These are phyloP conservation scores for Cicer yamashitae DNA, from an alignment of 306 rosid genomes.

Conservation along the genomic window DNA sequence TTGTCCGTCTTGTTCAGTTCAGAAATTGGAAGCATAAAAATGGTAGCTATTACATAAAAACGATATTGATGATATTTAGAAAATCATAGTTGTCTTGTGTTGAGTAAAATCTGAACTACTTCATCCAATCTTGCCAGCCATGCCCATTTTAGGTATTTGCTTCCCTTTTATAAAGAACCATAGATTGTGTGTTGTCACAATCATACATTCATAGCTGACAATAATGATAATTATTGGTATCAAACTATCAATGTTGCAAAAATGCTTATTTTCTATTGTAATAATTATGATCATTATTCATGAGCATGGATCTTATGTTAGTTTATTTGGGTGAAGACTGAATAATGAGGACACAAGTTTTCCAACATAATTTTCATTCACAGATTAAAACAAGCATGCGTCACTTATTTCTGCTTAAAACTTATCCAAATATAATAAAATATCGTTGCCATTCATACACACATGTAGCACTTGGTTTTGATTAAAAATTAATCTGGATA, in stretches of 20 bases:
- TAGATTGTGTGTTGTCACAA: background rate
- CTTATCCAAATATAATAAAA: background rate
- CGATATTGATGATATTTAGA: background rate
- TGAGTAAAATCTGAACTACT: slow-evolving; percentile 18
- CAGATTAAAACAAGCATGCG: background rate
- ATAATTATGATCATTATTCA: background rate
- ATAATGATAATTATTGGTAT: background rate
- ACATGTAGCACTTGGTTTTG: slow-evolving; percentile 10
- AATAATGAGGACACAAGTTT: slow-evolving; percentile 14
- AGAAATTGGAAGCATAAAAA: background rate
- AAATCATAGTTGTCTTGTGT: slow-evolving; percentile 13
- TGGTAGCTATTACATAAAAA: slow-evolving; percentile 20
- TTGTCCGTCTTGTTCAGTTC: background rate
- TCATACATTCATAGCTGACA: slow-evolving; percentile 11
- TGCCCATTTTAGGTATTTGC: slow-evolving; percentile 10
- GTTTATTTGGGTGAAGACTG: slow-evolving; percentile 35
- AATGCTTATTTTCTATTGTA: slow-evolving; percentile 32
- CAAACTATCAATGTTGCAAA: slow-evolving; percentile 13
- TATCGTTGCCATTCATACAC: background rate
- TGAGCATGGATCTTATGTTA: slow-evolving; percentile 22
- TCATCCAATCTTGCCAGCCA: background rate
- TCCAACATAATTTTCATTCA: background rate
- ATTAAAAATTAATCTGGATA: background rate
- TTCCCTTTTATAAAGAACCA: background rate
- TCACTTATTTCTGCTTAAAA: background rate